Conservation (phyloP, 2,329 filamentous ascomycete genomes). For the Fusarium haematococcum region DNA sequence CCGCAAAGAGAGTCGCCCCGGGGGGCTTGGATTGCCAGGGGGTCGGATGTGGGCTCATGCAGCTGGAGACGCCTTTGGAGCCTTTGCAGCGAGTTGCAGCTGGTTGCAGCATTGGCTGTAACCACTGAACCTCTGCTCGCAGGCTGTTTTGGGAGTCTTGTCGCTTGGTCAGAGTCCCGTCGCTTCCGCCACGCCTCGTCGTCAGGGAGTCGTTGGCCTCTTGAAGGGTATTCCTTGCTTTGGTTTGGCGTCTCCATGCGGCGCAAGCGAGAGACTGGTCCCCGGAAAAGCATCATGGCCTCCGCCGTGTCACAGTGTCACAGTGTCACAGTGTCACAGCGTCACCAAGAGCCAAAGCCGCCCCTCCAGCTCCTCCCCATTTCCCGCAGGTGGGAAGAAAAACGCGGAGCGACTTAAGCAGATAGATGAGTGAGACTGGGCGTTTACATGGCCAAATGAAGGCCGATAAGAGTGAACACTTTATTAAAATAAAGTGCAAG, state of each 20-base stretch:
- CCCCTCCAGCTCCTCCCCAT: constrained; percentile 17
- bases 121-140: neutral
- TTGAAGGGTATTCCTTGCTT: neutral
- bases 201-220: neutral
- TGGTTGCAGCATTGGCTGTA: constrained; percentile 13
- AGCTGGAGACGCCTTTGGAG: neutral
- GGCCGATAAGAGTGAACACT: neutral
- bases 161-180: neutral
- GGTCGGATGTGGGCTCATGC: constrained; percentile 1
- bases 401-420: neutral
- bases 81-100: constrained; percentile 18
- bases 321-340: constrained; percentile 37
- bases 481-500: neutral
- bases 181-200: constrained; percentile 4
- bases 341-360: constrained; percentile 26
- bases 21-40: constrained; percentile 2
- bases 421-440: neutral
- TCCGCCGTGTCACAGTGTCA: constrained; percentile 17
- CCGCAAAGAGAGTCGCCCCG: constrained; percentile 30
- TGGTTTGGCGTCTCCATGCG: neutral
- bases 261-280: neutral
- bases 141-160: neutral
- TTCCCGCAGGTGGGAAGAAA: neutral
- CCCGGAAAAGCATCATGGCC: constrained; percentile 20
- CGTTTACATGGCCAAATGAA: neutral